Conservation (phyloP, 345 rosid species). For the Hevea brasiliensis region DNA sequence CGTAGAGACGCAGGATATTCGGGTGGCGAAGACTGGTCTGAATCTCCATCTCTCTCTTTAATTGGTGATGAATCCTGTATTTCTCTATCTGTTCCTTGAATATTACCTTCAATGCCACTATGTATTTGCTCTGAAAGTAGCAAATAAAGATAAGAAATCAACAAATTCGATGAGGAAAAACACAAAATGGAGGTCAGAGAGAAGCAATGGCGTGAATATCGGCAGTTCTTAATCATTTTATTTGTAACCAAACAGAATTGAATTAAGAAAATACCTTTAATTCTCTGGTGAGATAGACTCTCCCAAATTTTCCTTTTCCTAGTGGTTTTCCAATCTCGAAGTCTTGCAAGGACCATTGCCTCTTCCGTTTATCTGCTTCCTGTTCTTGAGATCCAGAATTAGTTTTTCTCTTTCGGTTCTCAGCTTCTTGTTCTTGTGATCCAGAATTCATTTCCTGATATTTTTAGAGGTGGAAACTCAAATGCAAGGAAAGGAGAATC, state of each 20-base stretch:
- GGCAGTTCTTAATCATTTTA: background rate
- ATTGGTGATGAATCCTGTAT: slow-evolving; percentile 73
- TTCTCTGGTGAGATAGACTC: slow-evolving; percentile 91
- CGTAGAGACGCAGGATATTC: slow-evolving; percentile 69
- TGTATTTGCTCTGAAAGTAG: slow-evolving; percentile 50
- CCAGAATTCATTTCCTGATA: background rate
- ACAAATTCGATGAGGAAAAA: too few relatives aligned
- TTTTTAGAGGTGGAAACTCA: background rate
- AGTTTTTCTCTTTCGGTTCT: slow-evolving; percentile 23
- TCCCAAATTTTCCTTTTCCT: slow-evolving; percentile 85
- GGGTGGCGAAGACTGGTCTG: slow-evolving; percentile 70
- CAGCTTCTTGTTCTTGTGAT: background rate
- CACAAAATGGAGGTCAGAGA: too few relatives aligned
- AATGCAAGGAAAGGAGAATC: background rate
- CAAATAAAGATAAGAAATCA: background rate
- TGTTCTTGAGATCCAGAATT: background rate
- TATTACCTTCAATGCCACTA: slow-evolving; percentile 82
- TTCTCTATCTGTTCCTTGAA: slow-evolving; percentile 91
- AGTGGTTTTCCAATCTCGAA: slow-evolving; percentile 93
- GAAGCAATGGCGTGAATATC: too few relatives aligned
- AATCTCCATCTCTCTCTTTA: slow-evolving; percentile 91
- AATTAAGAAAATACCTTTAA: slow-evolving; percentile 40
- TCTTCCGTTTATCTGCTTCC: slow-evolving; percentile 20
- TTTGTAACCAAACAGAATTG: background rate
- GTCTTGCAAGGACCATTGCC: slow-evolving; percentile 61